phyloP scores from a whole-genome alignment of 2,329 filamentous ascomycete genomes.

The Cladorrhinum sp. region DNA sequence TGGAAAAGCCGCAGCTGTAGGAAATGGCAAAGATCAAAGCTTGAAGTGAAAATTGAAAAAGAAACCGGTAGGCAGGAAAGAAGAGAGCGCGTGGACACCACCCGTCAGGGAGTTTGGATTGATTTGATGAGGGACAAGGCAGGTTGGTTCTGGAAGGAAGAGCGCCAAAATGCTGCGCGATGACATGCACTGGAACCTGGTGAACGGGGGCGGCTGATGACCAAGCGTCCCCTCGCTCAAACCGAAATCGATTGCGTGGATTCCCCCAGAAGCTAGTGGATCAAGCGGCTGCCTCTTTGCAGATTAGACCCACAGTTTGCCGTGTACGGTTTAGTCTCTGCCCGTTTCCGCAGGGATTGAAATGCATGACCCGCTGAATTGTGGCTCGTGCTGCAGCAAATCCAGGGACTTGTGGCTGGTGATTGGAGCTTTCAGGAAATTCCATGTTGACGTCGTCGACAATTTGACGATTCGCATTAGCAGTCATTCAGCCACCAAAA shows the following conservation, averaged over 20 bases:
- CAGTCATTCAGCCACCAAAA: constrained; percentile 10
- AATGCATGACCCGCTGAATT: neutral
- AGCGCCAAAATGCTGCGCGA: neutral
- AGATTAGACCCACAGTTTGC: neutral
- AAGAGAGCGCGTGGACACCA: neutral
- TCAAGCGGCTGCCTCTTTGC: constrained; percentile 3
- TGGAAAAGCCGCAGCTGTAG: neutral
- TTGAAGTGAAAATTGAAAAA: neutral
- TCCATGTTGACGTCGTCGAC: constrained; percentile 6
- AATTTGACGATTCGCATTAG: neutral
- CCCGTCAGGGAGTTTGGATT: neutral
- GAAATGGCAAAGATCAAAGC: neutral
- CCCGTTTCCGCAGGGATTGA: neutral
- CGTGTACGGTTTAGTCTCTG: neutral
- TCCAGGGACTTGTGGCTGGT: neutral
- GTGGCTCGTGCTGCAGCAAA: neutral
- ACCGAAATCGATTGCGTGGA: constrained; percentile 1
- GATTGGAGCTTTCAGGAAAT: neutral
- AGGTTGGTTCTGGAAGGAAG: neutral
- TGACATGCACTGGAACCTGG: neutral
- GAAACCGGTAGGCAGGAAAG: neutral
- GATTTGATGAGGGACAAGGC: neutral
- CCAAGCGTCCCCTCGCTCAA: neutral
- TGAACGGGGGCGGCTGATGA: neutral
- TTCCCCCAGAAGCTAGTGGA: neutral